Conservation (phyloP, 106 monocot genomes). For the Dendrobium catenatum region DNA sequence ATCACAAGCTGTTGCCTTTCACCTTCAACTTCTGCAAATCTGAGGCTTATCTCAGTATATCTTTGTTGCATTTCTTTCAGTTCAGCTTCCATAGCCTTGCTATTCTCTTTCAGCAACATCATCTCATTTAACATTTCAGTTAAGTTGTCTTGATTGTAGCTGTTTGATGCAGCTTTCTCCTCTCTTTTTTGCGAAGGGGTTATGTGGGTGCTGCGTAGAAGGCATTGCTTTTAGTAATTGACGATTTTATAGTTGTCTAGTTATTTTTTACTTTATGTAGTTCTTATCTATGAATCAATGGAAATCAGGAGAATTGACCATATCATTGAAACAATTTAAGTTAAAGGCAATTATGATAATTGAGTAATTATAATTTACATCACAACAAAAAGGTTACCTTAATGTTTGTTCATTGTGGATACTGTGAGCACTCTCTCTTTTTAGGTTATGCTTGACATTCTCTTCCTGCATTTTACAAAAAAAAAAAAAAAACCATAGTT, state of each 20-base stretch:
- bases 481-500: not conserved
- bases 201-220: not conserved
- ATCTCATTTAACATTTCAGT: constrained; percentile 35
- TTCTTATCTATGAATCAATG: not conserved
- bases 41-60: constrained; percentile 88
- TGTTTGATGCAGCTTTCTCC: constrained; percentile 2
- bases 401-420: not conserved
- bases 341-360: not conserved
- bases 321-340: not conserved
- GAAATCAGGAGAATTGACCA: not conserved
- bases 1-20: constrained; percentile 94
- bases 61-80: constrained; percentile 92
- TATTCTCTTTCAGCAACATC: constrained; percentile 41
- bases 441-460: not conserved
- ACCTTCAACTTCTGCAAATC: constrained; percentile 92
- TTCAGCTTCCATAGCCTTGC: constrained; percentile 61
- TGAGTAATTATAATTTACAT: not conserved
- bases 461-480: constrained; percentile 2
- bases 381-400: not conserved
- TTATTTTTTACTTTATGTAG: not conserved
- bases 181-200: constrained; percentile 4
- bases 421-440: not conserved
- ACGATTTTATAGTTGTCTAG: not conserved
- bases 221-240: not conserved
- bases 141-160: constrained; percentile 7